phyloP scores from a whole-genome alignment of 805 yeast species.

The Tetrapisispora iriomotensis region DNA sequence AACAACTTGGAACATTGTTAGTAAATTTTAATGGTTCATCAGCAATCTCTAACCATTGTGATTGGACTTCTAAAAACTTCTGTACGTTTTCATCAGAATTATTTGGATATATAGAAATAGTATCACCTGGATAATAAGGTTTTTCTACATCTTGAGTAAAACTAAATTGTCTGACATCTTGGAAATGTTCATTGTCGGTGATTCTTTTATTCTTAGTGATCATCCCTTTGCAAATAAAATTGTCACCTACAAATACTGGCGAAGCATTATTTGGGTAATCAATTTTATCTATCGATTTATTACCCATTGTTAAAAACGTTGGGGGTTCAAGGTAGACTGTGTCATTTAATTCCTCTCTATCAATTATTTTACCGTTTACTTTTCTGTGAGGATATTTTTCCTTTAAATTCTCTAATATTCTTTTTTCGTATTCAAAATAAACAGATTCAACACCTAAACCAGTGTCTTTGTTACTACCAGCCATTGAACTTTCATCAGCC shows the following conservation, averaged over 20 bases:
- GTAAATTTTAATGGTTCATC: conserved; percentile 38
- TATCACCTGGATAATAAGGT: conserved; percentile 66
- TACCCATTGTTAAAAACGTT: conserved; percentile 12
- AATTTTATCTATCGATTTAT: not conserved
- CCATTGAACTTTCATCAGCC: conserved; percentile 76
- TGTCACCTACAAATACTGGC: conserved; percentile 12
- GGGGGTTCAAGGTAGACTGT: conserved; percentile 23
- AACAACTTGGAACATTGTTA: conserved; percentile 17
- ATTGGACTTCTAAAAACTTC: conserved; percentile 51
- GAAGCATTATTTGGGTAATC: not conserved
- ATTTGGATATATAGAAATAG: conserved; percentile 63
- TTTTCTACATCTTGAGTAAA: conserved; percentile 29
- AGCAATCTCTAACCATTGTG: conserved; percentile 60
- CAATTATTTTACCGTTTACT: conserved; percentile 11
- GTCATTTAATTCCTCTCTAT: conserved; percentile 17
- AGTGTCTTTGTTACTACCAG: conserved; percentile 38
- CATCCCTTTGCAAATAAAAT: conserved; percentile 31
- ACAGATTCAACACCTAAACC: conserved; percentile 52
- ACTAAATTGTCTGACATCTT: conserved; percentile 67
- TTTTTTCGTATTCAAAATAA: conserved; percentile 63
- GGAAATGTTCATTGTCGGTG: conserved; percentile 69
- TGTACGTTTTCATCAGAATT: conserved; percentile 60
- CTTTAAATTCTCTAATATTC: conserved; percentile 32
- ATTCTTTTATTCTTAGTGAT: conserved; percentile 47
- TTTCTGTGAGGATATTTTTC: conserved; percentile 30